Evolutionary conservation across 306 rosid genomes (phyloP).

Genomic region (Hippophae gyantsensis): DNA sequence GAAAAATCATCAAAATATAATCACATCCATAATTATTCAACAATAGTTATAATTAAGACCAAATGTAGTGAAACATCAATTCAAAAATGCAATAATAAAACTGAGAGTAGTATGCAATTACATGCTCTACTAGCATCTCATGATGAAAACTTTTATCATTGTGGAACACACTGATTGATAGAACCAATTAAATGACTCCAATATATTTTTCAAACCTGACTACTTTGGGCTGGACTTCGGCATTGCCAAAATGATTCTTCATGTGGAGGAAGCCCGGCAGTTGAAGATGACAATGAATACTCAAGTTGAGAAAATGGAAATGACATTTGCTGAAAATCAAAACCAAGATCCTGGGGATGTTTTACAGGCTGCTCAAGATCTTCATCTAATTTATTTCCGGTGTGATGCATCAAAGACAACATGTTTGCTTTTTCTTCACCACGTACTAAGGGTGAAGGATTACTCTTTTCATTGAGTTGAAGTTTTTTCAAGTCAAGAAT

Average conservation of each 20-base stretch:
- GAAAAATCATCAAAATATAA: background rate
- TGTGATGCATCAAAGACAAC: conserved; percentile 27
- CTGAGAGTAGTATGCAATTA: too few relatives aligned
- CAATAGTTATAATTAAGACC: too few relatives aligned
- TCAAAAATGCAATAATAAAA: too few relatives aligned
- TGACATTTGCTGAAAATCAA: conserved; percentile 26
- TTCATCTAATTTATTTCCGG: conserved; percentile 24
- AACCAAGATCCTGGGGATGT: conserved; percentile 23
- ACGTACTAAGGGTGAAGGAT: conserved; percentile 23
- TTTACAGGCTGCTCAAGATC: conserved; percentile 30
- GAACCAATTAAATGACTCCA: conserved; percentile 1
- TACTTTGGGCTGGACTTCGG: conserved; percentile 46
- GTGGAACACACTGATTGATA: background rate
- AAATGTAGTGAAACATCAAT: too few relatives aligned
- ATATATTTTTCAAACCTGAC: conserved; percentile 50
- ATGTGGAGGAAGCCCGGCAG: conserved; percentile 39
- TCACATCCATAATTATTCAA: too few relatives aligned
- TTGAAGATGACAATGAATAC: conserved; percentile 38
- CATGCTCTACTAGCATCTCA: background rate
- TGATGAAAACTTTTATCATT: background rate
- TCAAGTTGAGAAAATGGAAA: conserved; percentile 45
- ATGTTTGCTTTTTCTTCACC: conserved; percentile 23
- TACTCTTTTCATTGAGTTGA: conserved; percentile 34
- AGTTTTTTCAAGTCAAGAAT: conserved; percentile 56
- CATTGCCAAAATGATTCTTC: conserved; percentile 62